A percentile compares a stretch with the other conserved stretches of the same genome.
These are phyloP conservation scores for Coemansia sp. DNA, from an alignment of 192 early-diverging fungal genomes.

Conservation along the genomic window DNA sequence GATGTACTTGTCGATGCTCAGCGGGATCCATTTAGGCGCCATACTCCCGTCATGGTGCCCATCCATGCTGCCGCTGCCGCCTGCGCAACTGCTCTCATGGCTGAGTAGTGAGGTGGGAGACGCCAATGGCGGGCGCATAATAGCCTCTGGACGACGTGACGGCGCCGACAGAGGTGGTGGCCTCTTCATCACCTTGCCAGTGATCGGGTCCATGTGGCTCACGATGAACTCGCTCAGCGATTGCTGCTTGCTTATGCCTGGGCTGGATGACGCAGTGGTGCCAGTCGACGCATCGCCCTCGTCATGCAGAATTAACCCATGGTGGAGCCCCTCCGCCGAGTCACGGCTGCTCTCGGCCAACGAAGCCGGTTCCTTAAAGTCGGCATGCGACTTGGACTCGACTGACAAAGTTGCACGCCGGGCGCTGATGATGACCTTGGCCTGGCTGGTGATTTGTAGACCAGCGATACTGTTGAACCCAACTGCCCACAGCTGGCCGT, in stretches of 20 bases:
- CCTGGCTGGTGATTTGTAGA: conserved; percentile 47
- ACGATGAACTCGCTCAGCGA: conserved; percentile 53
- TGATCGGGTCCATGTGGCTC: conserved; percentile 24
- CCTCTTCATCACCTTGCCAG: conserved; percentile 19
- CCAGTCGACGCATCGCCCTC: conserved; percentile 19
- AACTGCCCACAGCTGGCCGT: conserved; percentile 49
- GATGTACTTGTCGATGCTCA: conserved; percentile 55
- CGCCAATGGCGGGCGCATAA: conserved; percentile 1
- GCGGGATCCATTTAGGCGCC: conserved; percentile 46
- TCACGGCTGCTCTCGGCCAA: neutral
- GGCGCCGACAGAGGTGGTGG: neutral
- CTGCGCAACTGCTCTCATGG: neutral
- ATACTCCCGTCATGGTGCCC: neutral
- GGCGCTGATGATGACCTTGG: conserved; percentile 43
- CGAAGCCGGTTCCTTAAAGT: conserved; percentile 4
- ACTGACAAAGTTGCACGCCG: conserved; percentile 32
- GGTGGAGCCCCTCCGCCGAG: neutral
- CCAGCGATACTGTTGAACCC: conserved; percentile 50
- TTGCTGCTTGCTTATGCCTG: conserved; percentile 38
- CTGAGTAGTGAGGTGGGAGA: neutral
- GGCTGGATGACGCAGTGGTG: conserved; percentile 11
- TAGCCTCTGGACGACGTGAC: neutral
- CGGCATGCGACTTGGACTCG: conserved; percentile 28
- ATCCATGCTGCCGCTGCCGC: neutral
- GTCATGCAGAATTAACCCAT: conserved; percentile 7